Conservation (phyloP, 1,139 yeast species). For the Diutina catenulata region DNA sequence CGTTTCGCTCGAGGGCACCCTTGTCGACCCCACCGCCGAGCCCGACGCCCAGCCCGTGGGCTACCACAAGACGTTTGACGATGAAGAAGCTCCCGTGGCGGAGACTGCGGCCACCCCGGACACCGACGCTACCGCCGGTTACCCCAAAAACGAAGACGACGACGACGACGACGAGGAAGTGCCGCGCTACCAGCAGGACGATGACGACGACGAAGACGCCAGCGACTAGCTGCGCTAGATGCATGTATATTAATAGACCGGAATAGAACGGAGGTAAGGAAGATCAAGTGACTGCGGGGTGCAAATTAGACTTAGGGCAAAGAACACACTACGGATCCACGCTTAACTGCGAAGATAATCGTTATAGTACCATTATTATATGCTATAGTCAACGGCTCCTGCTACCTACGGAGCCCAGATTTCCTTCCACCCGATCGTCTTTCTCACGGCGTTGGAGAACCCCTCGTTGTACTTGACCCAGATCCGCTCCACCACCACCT, state of each 20-base stretch:
- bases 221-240: too few species aligned
- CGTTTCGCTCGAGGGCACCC: conserved; percentile 76
- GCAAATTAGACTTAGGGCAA: too few species aligned
- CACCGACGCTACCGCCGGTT: too few species aligned
- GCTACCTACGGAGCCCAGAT: conserved; percentile 49
- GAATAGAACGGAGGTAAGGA: too few species aligned
- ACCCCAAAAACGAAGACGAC: too few species aligned
- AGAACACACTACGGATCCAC: too few species aligned
- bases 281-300: too few species aligned
- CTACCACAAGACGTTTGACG: conserved; percentile 35
- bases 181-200: neutral
- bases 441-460: conserved; percentile 85
- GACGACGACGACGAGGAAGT: neutral
- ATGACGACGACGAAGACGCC: neutral
- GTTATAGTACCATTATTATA: too few species aligned
- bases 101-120: conserved; percentile 9
- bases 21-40: conserved; percentile 51
- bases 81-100: conserved; percentile 10
- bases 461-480: conserved; percentile 96
- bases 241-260: too few species aligned
- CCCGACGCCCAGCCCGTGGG: conserved; percentile 41
- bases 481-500: conserved; percentile 25
- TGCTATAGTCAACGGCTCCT: too few species aligned
- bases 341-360: too few species aligned
- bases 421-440: conserved; percentile 71